phyloP scores from a whole-genome alignment of 192 early-diverging fungal genomes.

The Rhizoclosmatium sp. region DNA sequence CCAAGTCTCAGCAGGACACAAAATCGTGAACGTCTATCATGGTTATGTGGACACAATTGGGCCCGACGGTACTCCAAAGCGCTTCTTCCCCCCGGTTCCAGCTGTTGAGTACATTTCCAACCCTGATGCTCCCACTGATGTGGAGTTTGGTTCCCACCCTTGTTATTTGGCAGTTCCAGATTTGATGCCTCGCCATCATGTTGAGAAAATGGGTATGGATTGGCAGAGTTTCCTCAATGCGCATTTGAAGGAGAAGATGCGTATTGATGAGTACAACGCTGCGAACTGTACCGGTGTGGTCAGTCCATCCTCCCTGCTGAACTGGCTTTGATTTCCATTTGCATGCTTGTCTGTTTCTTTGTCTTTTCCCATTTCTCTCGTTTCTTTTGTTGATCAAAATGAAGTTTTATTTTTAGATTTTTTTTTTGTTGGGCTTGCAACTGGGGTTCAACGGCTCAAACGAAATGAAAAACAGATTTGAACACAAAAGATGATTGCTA shows the following conservation, averaged over 20 bases:
- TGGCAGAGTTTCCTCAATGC: slow-evolving; percentile 3
- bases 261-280: slow-evolving; percentile 13
- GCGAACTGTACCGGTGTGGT: neutral
- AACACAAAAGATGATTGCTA: no score
- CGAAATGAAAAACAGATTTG: no score
- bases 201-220: slow-evolving; percentile 20
- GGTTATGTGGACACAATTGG: neutral
- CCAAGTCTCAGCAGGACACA: neutral
- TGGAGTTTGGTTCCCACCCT: neutral
- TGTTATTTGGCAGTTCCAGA: neutral
- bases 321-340: neutral
- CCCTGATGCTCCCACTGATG: slow-evolving; percentile 4
- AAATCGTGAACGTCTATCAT: neutral
- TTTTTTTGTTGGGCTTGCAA: neutral
- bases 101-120: neutral
- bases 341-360: neutral
- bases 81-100: slow-evolving; percentile 12
- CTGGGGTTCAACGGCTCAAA: neutral
- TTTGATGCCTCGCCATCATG: neutral
- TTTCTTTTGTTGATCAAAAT: slow-evolving; percentile 12
- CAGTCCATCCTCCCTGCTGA: slow-evolving; percentile 12
- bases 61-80: neutral
- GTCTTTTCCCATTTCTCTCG: neutral
- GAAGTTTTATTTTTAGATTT: neutral
- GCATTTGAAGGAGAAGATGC: slow-evolving; percentile 11